These are phyloP conservation scores for Alternaria alternata DNA, from an alignment of 2,329 filamentous ascomycete species.

Conservation along the genomic window DNA sequence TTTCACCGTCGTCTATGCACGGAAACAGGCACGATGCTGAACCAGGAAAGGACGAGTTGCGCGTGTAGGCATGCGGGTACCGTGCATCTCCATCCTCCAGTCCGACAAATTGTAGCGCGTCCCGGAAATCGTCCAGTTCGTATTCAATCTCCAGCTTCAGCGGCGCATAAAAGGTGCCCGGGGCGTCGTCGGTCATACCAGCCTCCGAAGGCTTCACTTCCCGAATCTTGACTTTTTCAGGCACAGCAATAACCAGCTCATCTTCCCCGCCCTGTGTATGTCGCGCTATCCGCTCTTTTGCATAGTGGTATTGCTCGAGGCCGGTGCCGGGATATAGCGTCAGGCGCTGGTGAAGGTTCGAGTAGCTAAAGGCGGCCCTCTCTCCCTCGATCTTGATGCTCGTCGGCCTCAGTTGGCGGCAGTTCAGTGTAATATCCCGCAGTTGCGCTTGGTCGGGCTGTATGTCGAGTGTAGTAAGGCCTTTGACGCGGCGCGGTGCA, in stretches of 20 bases:
- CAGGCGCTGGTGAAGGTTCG: slow-evolving; percentile 73
- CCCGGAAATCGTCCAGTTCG: slow-evolving; percentile 74
- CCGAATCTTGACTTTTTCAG: slow-evolving; percentile 68
- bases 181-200: slow-evolving; percentile 33
- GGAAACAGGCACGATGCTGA: slow-evolving; percentile 88
- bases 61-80: slow-evolving; percentile 92
- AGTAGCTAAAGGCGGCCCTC: slow-evolving; percentile 52
- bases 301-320: slow-evolving; percentile 78
- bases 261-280: slow-evolving; percentile 63
- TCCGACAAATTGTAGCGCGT: slow-evolving; percentile 92
- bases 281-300: slow-evolving; percentile 73
- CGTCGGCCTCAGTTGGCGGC: slow-evolving; percentile 67
- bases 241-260: slow-evolving; percentile 67
- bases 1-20: slow-evolving; percentile 85
- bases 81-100: slow-evolving; percentile 79
- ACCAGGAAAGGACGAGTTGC: slow-evolving; percentile 79
- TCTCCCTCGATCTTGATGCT: slow-evolving; percentile 58
- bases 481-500: slow-evolving; percentile 74
- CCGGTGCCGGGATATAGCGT: slow-evolving; percentile 67
- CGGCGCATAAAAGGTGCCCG: slow-evolving; percentile 60
- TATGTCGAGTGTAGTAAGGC: slow-evolving; percentile 82
- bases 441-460: slow-evolving; percentile 68
- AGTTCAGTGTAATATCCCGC: slow-evolving; percentile 65
- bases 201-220: slow-evolving; percentile 65
- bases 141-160: slow-evolving; percentile 78